A percentile compares a stretch with the other conserved stretches of the same genome.
These are phyloP conservation scores for Phytophthora sansomeana DNA, from an alignment of 352 stramenopile species.

Conservation along the genomic window DNA sequence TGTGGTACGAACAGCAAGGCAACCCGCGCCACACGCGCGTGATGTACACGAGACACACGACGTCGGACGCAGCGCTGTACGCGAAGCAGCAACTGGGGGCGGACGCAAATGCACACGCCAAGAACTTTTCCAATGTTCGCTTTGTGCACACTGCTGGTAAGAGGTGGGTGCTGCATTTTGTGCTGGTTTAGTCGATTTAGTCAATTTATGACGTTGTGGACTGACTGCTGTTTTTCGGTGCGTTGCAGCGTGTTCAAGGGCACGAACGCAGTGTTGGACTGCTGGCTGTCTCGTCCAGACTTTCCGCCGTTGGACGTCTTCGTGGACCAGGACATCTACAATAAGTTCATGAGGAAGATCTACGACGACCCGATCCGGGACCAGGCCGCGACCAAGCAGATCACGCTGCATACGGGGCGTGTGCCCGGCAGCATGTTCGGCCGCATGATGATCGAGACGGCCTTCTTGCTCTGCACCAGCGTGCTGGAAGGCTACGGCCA, in stretches of 20 bases:
- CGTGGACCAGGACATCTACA: conserved; percentile 48
- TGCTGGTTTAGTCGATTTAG: conserved; percentile 1
- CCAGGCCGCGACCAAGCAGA: conserved; percentile 28
- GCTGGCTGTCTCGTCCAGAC: conserved; percentile 50
- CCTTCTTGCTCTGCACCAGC: conserved; percentile 64
- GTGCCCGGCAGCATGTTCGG: conserved; percentile 47
- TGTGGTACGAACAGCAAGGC: conserved; percentile 65
- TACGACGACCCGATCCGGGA: conserved; percentile 32
- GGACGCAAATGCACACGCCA: conserved; percentile 7
- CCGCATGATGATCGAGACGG: conserved; percentile 48
- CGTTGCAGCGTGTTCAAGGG: conserved; percentile 45
- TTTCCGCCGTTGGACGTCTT: conserved; percentile 55
- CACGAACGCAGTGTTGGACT: conserved; percentile 59
- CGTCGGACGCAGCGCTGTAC: conserved; percentile 53
- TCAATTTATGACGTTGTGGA: conserved; percentile 3
- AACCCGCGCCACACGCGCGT: conserved; percentile 59
- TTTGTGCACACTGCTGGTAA: conserved; percentile 49
- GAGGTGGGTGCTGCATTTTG: conserved; percentile 29
- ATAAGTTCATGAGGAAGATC: conserved; percentile 32
- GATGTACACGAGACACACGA: conserved; percentile 66
- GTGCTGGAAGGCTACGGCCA: conserved; percentile 68
- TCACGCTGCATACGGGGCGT: conserved; percentile 46
- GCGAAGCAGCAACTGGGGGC: conserved; percentile 40
- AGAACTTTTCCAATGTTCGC: conserved; percentile 47
- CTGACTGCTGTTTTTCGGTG: conserved; percentile 7